Conservation (phyloP, 768 basidiomycete species). For the Lactarius hengduanensis region DNA sequence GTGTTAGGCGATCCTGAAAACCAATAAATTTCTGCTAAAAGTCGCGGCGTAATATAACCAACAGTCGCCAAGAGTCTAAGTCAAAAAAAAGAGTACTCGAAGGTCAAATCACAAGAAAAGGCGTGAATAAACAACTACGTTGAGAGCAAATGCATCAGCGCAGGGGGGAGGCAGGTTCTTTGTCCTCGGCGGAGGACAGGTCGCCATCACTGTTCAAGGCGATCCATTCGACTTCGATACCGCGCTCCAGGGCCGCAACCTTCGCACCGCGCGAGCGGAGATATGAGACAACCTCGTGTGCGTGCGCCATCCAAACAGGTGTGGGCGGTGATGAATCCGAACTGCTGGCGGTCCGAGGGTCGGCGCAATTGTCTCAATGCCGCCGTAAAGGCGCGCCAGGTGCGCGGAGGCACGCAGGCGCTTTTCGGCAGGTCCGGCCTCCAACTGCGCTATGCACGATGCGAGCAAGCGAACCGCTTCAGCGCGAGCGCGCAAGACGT, state of each 20-base stretch:
- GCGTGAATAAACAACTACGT: not conserved
- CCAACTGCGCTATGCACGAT: slow-evolving; percentile 66
- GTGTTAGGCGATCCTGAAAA: not conserved
- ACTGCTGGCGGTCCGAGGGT: slow-evolving; percentile 33
- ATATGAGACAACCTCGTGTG: slow-evolving; percentile 70
- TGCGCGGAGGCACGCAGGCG: slow-evolving; percentile 52
- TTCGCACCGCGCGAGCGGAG: slow-evolving; percentile 70
- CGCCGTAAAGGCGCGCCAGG: slow-evolving; percentile 46
- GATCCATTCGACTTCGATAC: slow-evolving; percentile 69
- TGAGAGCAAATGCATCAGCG: not conserved
- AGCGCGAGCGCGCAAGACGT: slow-evolving; percentile 83
- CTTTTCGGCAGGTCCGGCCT: slow-evolving; percentile 41
- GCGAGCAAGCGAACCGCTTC: slow-evolving; percentile 79
- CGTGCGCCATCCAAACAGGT: slow-evolving; percentile 55
- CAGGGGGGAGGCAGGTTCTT: slow-evolving; percentile 2
- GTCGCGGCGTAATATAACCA: not conserved
- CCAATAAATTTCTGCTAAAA: not conserved
- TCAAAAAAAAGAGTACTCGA: not conserved
- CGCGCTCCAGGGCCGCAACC: slow-evolving; percentile 50
- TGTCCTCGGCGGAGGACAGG: slow-evolving; percentile 28
- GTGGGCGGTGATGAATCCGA: slow-evolving; percentile 30
- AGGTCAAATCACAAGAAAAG: slow-evolving; percentile 30
- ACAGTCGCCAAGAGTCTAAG: not conserved
- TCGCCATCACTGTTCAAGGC: slow-evolving; percentile 64
- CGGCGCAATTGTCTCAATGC: slow-evolving; percentile 35